Base-by-base conservation (phyloP, 805 yeast genomes). In the Schwanniomyces vanrijiae region DNA sequence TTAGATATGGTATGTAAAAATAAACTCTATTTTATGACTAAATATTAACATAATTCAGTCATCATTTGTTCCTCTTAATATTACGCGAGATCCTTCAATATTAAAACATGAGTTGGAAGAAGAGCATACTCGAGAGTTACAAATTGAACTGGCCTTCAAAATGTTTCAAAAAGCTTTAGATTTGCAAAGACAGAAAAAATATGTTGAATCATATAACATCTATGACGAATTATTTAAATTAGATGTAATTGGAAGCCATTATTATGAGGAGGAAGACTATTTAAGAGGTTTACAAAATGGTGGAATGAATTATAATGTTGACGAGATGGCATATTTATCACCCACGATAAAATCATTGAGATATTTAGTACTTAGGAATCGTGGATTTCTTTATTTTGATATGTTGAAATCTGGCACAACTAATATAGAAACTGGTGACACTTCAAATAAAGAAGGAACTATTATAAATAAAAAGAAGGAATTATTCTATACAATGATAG, bases 71-170 rank as follows among this genome's bases (percentile, higher is more conserved):
- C 96, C 98, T 1, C 75, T 91, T 38, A 92, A 92, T 58, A 68
- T 85, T 40, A 79, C 79, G 35, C 92, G 86, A 47, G 95, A 88
- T 59, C 88, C 86, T 43, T 66, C 78, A 4, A 67, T 66, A 16
- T 71, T 80, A 29, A 92, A 88, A 52, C 69, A 71, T 48, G 76
- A 69, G 46, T 54, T 65, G 34, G 86, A 85, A 28, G 96, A 91
- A 53, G 92, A 90, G 53, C 96, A 90, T 58, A 86, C 97, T 1
- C 73, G 96, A 41, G 99, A 94, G 61, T 71, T 92, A 20, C 97
- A 92, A 67, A 77, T 84, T 18, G 98, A 94, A 63, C 88, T 87
- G 59, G 94, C 96, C 3, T 85, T 86, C 62, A 82, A 81, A 54
- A 66, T 83, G 10, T 90, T 86, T 60, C 89, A 89, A 55, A 65